Evolutionary conservation across 2,329 filamentous ascomycete genomes (phyloP).

Genomic region (Achaetomium macrosporum): DNA sequence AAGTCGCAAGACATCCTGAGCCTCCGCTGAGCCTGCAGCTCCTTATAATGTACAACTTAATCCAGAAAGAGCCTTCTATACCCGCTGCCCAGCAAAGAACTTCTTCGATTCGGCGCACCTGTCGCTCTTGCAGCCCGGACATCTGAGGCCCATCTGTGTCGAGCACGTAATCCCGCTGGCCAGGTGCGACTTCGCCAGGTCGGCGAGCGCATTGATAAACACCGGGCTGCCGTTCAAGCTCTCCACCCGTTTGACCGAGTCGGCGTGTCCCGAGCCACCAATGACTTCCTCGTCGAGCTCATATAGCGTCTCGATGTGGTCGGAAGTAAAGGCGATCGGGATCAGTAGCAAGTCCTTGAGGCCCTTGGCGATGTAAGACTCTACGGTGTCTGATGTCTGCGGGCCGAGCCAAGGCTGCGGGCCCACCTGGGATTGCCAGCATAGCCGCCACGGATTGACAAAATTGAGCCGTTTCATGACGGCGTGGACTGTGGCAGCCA

Average conservation of each 20-base stretch:
- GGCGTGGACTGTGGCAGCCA: slow-evolving; percentile 90
- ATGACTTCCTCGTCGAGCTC: slow-evolving; percentile 95
- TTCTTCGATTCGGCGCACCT: slow-evolving; percentile 73
- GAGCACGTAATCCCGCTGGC: slow-evolving; percentile 63
- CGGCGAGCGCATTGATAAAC: slow-evolving; percentile 85
- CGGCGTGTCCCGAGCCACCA: slow-evolving; percentile 70
- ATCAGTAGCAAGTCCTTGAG: slow-evolving; percentile 88
- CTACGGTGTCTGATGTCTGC: slow-evolving; percentile 83
- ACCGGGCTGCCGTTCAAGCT: slow-evolving; percentile 85
- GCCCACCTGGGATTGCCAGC: slow-evolving; percentile 97
- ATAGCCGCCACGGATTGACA: slow-evolving; percentile 84
- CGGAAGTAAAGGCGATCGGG: slow-evolving; percentile 96
- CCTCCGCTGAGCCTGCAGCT: too few relatives aligned
- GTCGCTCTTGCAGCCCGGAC: slow-evolving; percentile 88
- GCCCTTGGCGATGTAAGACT: slow-evolving; percentile 82
- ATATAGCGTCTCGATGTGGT: slow-evolving; percentile 95
- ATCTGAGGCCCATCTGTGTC: slow-evolving; percentile 81
- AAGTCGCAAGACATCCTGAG: too few relatives aligned
- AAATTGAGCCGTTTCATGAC: slow-evolving; percentile 91
- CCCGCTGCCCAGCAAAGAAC: slow-evolving; percentile 47
- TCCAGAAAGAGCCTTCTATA: slow-evolving; percentile 1
- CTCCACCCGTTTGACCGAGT: slow-evolving; percentile 82
- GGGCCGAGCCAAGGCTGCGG: slow-evolving; percentile 93
- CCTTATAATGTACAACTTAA: not conserved
- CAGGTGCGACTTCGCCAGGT: slow-evolving; percentile 78